A percentile compares a stretch with the other conserved stretches of the same genome.
Evolutionary conservation across 2,329 filamentous ascomycete species (phyloP).

Genomic region (Verticillium dahliae): DNA sequence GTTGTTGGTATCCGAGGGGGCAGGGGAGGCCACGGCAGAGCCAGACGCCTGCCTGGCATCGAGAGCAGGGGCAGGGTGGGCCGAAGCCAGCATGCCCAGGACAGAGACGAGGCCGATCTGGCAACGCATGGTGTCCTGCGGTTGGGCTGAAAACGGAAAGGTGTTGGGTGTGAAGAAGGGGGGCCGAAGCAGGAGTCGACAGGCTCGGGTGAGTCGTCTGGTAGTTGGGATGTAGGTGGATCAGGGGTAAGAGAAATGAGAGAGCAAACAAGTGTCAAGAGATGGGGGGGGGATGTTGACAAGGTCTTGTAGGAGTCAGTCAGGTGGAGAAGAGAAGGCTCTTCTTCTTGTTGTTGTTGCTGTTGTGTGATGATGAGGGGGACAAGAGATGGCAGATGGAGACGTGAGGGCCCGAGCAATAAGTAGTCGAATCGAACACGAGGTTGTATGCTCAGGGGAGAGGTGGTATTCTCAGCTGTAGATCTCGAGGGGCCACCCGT

Average conservation of each 20-base stretch:
- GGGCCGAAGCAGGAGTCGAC: not conserved
- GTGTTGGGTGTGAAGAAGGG: not conserved
- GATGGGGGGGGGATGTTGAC: not conserved
- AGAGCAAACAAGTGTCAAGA: not conserved
- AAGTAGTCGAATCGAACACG: not conserved
- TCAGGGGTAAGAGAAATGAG: not conserved
- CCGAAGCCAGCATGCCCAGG: not conserved
- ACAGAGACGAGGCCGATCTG: not conserved
- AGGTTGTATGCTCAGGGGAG: not conserved
- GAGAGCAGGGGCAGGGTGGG: not conserved
- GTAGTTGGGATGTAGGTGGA: not conserved
- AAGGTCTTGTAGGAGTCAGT: not conserved
- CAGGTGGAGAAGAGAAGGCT: not conserved
- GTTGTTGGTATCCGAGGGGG: slow-evolving; percentile 2
- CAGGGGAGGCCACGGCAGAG: slow-evolving; percentile 1
- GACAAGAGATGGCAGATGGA: not conserved
- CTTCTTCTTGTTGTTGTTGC: not conserved
- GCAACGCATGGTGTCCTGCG: slow-evolving; percentile 1
- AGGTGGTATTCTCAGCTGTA: not conserved
- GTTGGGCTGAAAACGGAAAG: not conserved
- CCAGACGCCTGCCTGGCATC: not conserved
- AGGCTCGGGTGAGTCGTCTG: not conserved
- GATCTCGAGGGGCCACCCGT: not conserved
- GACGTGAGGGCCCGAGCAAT: not conserved
- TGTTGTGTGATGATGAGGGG: not conserved